Evolutionary conservation across 208 protist species (phyloP).

Genomic region (Angomonas ambiguus): DNA sequence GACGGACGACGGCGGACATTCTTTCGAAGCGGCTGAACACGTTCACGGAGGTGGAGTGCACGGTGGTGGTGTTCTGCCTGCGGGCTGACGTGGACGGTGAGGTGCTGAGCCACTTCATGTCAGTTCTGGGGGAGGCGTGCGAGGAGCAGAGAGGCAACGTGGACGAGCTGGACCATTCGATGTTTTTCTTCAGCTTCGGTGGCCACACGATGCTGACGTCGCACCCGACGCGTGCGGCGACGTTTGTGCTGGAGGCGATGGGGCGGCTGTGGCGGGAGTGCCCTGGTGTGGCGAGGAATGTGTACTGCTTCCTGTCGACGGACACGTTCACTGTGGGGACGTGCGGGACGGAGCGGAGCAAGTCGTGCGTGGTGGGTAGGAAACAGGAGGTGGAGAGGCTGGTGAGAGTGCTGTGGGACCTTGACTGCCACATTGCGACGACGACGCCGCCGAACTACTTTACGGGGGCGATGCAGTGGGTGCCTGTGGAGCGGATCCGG

Average conservation of each 20-base stretch:
- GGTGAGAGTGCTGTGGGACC: conserved; percentile 42
- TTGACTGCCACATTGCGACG: conserved; percentile 51
- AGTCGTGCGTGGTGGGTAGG: conserved; percentile 36
- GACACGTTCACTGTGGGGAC: conserved; percentile 70
- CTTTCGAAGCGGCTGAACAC: background rate
- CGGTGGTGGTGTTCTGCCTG: background rate
- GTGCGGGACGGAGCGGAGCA: conserved; percentile 38
- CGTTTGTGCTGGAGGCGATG: conserved; percentile 55
- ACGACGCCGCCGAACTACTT: conserved; percentile 48
- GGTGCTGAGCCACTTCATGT: background rate
- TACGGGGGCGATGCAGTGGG: conserved; percentile 28
- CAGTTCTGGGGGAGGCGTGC: background rate
- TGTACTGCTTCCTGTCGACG: conserved; percentile 54
- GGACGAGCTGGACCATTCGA: conserved; percentile 45
- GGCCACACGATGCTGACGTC: conserved; percentile 54
- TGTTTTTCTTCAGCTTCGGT: conserved; percentile 59
- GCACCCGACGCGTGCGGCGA: conserved; percentile 48
- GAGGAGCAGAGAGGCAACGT: conserved; percentile 45
- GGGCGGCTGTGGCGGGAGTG: conserved; percentile 22
- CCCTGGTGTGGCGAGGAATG: conserved; percentile 15
- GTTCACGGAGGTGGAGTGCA: background rate
- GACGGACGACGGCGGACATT: background rate
- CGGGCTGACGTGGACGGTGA: background rate
- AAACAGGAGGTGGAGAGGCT: conserved; percentile 36
- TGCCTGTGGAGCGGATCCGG: conserved; percentile 58